A percentile compares a stretch with the other conserved stretches of the same genome.
Conservation (phyloP, 1,284 basidiomycete species). For the Ustanciosporium gigantosporum region DNA sequence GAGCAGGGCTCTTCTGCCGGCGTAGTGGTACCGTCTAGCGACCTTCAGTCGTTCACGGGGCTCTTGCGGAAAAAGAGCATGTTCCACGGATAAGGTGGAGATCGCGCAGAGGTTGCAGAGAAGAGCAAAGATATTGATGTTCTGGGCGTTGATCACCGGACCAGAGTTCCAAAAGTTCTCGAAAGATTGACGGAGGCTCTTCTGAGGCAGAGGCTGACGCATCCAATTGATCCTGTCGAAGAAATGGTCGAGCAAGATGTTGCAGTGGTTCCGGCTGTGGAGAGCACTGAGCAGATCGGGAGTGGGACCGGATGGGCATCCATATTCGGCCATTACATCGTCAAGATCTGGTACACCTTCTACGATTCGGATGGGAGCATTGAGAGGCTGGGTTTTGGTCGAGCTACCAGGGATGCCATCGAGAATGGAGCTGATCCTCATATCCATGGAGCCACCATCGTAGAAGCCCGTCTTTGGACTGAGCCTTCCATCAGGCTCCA, state of each 20-base stretch:
- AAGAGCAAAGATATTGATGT: slow-evolving; percentile 51
- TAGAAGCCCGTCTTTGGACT: slow-evolving; percentile 44
- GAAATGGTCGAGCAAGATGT: slow-evolving; percentile 44
- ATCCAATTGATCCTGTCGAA: slow-evolving; percentile 55
- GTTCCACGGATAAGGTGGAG: slow-evolving; percentile 25
- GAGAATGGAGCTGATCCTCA: slow-evolving; percentile 49
- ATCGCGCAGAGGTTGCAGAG: slow-evolving; percentile 43
- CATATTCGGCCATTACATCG: slow-evolving; percentile 46
- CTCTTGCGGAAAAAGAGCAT: slow-evolving; percentile 19
- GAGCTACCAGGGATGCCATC: slow-evolving; percentile 32
- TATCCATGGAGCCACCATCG: slow-evolving; percentile 39
- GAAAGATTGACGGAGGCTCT: slow-evolving; percentile 31
- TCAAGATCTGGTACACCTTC: slow-evolving; percentile 41
- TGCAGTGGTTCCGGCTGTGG: slow-evolving; percentile 31
- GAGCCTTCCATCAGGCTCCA: slow-evolving; percentile 32
- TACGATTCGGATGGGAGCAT: slow-evolving; percentile 27
- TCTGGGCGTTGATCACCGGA: slow-evolving; percentile 40
- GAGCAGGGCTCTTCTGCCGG: slow-evolving; percentile 34
- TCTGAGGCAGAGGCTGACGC: slow-evolving; percentile 45
- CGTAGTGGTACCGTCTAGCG: slow-evolving; percentile 36
- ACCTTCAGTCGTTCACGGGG: slow-evolving; percentile 32
- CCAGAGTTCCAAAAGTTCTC: slow-evolving; percentile 39
- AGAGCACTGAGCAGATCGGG: slow-evolving; percentile 37
- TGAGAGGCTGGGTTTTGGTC: slow-evolving; percentile 25
- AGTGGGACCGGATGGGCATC: slow-evolving; percentile 29